Conservation (phyloP, 2,329 filamentous ascomycete species). For the Botrytis hyacinthi region DNA sequence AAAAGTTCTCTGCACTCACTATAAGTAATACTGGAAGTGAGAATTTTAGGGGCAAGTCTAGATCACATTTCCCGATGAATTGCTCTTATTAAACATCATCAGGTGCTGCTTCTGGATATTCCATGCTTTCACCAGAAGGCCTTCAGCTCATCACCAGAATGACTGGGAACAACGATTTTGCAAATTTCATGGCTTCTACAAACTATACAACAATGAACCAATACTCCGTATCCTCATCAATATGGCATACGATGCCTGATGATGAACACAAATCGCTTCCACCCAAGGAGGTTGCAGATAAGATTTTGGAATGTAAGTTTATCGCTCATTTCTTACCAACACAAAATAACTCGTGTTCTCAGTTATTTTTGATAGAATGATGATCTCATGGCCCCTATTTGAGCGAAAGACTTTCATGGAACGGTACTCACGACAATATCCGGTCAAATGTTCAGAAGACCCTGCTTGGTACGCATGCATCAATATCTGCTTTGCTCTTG, state of each 20-base stretch:
- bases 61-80: neutral
- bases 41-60: slow-evolving; percentile 29
- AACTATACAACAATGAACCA: neutral
- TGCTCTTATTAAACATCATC: slow-evolving; percentile 15
- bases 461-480: slow-evolving; percentile 33
- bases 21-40: slow-evolving; percentile 26
- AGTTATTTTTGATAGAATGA: slow-evolving; percentile 16
- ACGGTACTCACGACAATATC: slow-evolving; percentile 29
- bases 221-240: neutral
- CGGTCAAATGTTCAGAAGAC: slow-evolving; percentile 25
- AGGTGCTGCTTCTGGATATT: slow-evolving; percentile 33
- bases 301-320: slow-evolving; percentile 28
- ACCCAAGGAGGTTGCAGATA: slow-evolving; percentile 27
- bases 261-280: slow-evolving; percentile 27
- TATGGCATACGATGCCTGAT: slow-evolving; percentile 29
- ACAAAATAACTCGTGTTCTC: neutral
- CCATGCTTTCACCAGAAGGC: slow-evolving; percentile 32
- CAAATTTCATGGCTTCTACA: neutral
- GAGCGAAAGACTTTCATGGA: slow-evolving; percentile 26
- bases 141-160: slow-evolving; percentile 28
- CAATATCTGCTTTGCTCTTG: slow-evolving; percentile 29
- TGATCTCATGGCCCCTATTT: slow-evolving; percentile 24
- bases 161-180: slow-evolving; percentile 1
- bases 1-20: slow-evolving; percentile 29
- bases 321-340: neutral